These are phyloP conservation scores for Malus hybrid DNA, from an alignment of 331 rosid genomes.

Conservation along the genomic window DNA sequence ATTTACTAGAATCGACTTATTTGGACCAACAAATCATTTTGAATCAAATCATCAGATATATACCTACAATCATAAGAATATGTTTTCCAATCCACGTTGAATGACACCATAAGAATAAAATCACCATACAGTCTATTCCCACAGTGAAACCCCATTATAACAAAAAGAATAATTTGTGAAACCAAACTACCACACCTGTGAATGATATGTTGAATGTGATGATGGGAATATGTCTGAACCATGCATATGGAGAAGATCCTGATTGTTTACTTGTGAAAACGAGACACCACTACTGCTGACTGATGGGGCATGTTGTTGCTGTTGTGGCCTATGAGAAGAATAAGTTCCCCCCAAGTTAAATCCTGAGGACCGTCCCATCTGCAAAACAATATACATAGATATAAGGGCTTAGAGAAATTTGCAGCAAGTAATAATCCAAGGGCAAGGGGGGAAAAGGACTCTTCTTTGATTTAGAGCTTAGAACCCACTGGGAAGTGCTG, in stretches of 20 bases:
- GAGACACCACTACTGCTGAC: constrained; percentile 74
- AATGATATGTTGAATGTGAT: constrained; percentile 84
- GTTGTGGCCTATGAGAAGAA: constrained; percentile 80
- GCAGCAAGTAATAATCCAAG: background rate
- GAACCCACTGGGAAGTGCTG: constrained; percentile 87
- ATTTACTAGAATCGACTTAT: background rate
- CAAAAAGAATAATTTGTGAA: background rate
- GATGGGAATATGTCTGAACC: constrained; percentile 88
- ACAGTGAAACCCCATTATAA: background rate
- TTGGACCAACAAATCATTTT: background rate
- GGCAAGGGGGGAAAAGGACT: too few relatives aligned
- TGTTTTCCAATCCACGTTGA: background rate
- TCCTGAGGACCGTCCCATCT: constrained; percentile 97
- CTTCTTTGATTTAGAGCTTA: background rate
- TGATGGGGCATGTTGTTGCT: constrained; percentile 83
- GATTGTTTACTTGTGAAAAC: constrained; percentile 82
- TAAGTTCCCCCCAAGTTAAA: constrained; percentile 75
- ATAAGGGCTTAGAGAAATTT: background rate
- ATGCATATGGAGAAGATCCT: constrained; percentile 86
- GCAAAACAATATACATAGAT: constrained; percentile 21
- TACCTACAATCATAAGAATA: background rate
- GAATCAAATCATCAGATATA: background rate
- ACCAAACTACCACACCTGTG: constrained; percentile 57
- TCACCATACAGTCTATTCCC: background rate
- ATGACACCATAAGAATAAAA: background rate